Conservation (phyloP, 169 alveolate genomes). For the Cryptosporidium baileyi region DNA sequence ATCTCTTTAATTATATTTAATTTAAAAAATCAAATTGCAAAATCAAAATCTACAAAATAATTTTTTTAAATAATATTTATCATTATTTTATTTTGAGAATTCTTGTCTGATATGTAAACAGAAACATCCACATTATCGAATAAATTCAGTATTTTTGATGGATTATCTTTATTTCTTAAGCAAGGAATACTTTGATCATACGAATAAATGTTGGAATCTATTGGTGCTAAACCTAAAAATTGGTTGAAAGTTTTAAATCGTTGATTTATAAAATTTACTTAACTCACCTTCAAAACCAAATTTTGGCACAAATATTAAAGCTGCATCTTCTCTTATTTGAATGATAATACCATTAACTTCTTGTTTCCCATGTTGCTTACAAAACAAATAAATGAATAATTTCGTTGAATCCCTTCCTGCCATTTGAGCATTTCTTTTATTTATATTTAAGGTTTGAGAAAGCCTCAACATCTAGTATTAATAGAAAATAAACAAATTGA, state of each 20-base stretch:
- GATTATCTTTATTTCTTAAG: constrained; percentile 3
- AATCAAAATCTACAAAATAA: background rate
- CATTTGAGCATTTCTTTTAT: constrained; percentile 90
- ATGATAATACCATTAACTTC: constrained; percentile 62
- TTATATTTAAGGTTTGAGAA: constrained; percentile 88
- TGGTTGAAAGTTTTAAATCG: constrained; percentile 68
- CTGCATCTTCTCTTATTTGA: constrained; percentile 72
- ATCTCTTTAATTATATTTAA: background rate
- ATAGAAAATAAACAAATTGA: background rate
- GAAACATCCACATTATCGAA: constrained; percentile 75
- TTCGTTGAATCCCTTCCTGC: constrained; percentile 92
- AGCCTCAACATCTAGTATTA: constrained; percentile 85
- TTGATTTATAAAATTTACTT: background rate
- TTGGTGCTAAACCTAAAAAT: constrained; percentile 69
- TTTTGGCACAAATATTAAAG: constrained; percentile 76
- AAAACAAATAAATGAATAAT: constrained; percentile 87
- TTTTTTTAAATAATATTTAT: constrained; percentile 67
- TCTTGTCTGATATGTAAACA: constrained; percentile 72
- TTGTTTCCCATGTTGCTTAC: constrained; percentile 77
- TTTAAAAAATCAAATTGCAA: no score
- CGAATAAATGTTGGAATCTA: constrained; percentile 66
- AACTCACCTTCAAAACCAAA: constrained; percentile 78
- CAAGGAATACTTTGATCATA: constrained; percentile 62
- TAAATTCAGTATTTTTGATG: constrained; percentile 63
- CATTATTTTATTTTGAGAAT: constrained; percentile 74